A percentile compares a stretch with the other conserved stretches of the same genome.
Conservation (phyloP, 208 protist species). For the Crithidia sp. region DNA sequence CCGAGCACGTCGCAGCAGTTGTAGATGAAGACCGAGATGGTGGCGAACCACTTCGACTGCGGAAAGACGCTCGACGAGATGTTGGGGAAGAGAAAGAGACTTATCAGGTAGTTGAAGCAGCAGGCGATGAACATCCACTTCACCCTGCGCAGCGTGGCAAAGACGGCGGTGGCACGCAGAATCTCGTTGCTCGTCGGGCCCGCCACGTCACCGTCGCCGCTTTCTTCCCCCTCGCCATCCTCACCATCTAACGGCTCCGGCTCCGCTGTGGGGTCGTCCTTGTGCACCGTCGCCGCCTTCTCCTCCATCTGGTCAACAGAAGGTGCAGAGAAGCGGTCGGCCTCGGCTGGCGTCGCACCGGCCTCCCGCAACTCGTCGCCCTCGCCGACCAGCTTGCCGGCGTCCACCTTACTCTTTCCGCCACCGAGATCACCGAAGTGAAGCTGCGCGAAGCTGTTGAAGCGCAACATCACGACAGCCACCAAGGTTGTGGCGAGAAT, state of each 20-base stretch:
- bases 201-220: slow-evolving; percentile 4
- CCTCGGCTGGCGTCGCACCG: neutral
- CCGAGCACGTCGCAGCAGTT: slow-evolving; percentile 59
- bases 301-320: slow-evolving; percentile 5
- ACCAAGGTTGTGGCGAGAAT: slow-evolving; percentile 43
- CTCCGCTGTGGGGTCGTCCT: neutral
- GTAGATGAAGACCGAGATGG: slow-evolving; percentile 56
- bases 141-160: slow-evolving; percentile 26
- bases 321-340: slow-evolving; percentile 1
- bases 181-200: slow-evolving; percentile 28
- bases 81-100: slow-evolving; percentile 63
- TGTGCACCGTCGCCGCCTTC: neutral
- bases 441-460: slow-evolving; percentile 46
- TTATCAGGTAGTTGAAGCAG: slow-evolving; percentile 56
- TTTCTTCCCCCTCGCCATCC: neutral
- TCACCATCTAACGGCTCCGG: slow-evolving; percentile 2
- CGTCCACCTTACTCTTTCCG: slow-evolving; percentile 24
- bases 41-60: slow-evolving; percentile 61
- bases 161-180: slow-evolving; percentile 20
- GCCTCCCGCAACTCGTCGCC: neutral
- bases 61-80: slow-evolving; percentile 44
- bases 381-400: slow-evolving; percentile 1
- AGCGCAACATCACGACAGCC: slow-evolving; percentile 41
- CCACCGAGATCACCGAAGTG: slow-evolving; percentile 38
- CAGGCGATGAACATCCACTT: slow-evolving; percentile 22